Percentiles rank a stretch among this genome's conserved stretches.
Conservation (phyloP, 2,329 filamentous ascomycete genomes). For the Neonectria punicea region DNA sequence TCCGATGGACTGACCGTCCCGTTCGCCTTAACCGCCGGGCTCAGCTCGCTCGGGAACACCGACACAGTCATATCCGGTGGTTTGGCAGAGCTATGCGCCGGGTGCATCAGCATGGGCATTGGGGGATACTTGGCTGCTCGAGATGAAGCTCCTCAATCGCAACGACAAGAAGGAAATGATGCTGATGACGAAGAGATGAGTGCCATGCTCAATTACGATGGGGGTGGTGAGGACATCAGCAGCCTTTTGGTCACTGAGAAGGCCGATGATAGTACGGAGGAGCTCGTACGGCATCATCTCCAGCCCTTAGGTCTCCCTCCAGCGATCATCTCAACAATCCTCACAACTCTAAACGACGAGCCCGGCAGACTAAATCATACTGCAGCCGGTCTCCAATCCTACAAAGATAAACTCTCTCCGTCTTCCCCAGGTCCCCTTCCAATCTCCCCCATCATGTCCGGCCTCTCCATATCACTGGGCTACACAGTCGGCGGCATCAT, state of each 20-base stretch:
- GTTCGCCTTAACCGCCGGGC: conserved; percentile 77
- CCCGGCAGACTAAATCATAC: conserved; percentile 47
- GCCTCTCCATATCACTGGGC: conserved; percentile 68
- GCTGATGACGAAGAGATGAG: conserved; percentile 30
- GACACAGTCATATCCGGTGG: conserved; percentile 75
- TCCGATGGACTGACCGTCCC: conserved; percentile 79
- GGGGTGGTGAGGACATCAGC: conserved; percentile 20
- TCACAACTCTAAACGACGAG: conserved; percentile 38
- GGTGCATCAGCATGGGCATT: conserved; percentile 79
- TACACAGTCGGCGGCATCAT: conserved; percentile 72
- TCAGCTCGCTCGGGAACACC: conserved; percentile 69
- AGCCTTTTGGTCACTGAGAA: conserved; percentile 25
- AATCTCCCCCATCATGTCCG: conserved; percentile 57
- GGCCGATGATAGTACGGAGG: conserved; percentile 19
- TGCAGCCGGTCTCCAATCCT: conserved; percentile 32
- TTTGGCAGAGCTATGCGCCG: conserved; percentile 75
- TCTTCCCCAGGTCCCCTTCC: background rate
- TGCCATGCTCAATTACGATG: conserved; percentile 42
- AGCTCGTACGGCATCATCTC: conserved; percentile 47
- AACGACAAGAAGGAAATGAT: background rate
- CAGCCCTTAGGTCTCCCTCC: conserved; percentile 45
- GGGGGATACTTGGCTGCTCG: conserved; percentile 74
- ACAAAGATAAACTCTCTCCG: conserved; percentile 21
- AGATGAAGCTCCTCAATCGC: conserved; percentile 42
- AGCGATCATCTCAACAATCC: conserved; percentile 35